A percentile compares a stretch with the other conserved stretches of the same genome.
Conservation (phyloP, 306 rosid genomes). For the Cucurbita argyrosperma region DNA sequence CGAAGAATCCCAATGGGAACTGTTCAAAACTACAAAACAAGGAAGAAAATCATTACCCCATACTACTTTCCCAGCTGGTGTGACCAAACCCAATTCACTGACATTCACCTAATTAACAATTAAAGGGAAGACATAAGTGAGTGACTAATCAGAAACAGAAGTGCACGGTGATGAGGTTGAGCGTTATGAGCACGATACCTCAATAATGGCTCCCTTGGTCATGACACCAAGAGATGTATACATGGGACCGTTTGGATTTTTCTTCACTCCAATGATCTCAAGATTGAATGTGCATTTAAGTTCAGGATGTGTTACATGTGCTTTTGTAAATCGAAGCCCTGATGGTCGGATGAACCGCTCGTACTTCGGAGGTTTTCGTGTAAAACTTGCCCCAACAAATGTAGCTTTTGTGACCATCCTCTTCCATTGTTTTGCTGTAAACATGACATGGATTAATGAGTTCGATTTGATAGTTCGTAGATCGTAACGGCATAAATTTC, state of each 20-base stretch:
- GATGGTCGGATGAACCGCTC: slow-evolving; percentile 85
- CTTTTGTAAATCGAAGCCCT: slow-evolving; percentile 79
- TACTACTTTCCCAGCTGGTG: slow-evolving; percentile 92
- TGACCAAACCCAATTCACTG: slow-evolving; percentile 86
- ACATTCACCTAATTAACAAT: slow-evolving; percentile 61
- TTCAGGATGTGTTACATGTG: slow-evolving; percentile 95
- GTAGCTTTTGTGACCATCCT: slow-evolving; percentile 94
- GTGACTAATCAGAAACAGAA: neutral
- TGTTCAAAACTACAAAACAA: neutral
- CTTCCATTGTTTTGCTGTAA: slow-evolving; percentile 90
- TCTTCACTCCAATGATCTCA: slow-evolving; percentile 81
- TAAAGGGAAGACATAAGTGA: neutral
- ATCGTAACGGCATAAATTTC: neutral
- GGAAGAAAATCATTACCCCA: slow-evolving; percentile 50
- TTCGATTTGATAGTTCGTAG: neutral
- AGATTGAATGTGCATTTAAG: slow-evolving; percentile 86
- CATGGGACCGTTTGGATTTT: slow-evolving; percentile 87
- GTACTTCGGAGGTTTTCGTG: slow-evolving; percentile 91
- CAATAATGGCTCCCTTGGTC: slow-evolving; percentile 83
- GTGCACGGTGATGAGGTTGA: neutral
- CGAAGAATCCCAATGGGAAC: neutral
- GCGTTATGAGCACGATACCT: slow-evolving; percentile 34
- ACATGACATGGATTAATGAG: neutral
- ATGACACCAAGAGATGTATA: slow-evolving; percentile 84
- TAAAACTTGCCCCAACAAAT: slow-evolving; percentile 82